Conservation (phyloP, 2,329 filamentous ascomycete species). For the Penicillium sp. region DNA sequence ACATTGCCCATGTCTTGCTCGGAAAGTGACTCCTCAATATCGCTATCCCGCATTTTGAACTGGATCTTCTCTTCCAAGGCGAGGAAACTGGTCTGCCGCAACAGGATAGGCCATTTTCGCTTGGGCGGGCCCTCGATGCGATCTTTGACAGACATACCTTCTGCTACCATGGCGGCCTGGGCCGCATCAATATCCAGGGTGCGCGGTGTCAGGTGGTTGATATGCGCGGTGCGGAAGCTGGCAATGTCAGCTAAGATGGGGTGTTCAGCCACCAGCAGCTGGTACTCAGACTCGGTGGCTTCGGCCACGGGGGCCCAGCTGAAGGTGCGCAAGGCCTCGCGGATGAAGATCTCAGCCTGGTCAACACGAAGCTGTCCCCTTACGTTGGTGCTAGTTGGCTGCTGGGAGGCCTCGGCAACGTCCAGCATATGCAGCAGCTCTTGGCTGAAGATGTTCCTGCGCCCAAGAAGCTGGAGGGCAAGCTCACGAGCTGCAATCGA, state of each 20-base stretch:
- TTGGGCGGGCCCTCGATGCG: constrained; percentile 51
- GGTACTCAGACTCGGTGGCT: constrained; percentile 41
- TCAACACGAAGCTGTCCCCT: constrained; percentile 22
- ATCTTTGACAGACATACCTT: constrained; percentile 45
- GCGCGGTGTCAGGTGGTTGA: constrained; percentile 53
- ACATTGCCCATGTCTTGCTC: not conserved
- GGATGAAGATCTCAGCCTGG: constrained; percentile 38
- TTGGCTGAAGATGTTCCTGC: constrained; percentile 42
- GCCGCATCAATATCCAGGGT: constrained; percentile 48
- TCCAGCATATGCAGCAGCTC: constrained; percentile 37
- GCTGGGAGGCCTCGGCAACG: constrained; percentile 23
- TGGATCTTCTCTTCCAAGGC: constrained; percentile 48
- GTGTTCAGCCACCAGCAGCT: constrained; percentile 40
- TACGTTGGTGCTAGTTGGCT: constrained; percentile 8
- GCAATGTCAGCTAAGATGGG: constrained; percentile 49
- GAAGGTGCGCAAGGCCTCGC: constrained; percentile 46
- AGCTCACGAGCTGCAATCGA: constrained; percentile 19
- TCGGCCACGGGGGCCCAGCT: constrained; percentile 38
- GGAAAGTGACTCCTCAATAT: not conserved
- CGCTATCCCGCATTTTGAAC: constrained; percentile 29
- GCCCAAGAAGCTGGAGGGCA: constrained; percentile 30
- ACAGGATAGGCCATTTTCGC: constrained; percentile 43
- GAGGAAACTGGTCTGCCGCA: constrained; percentile 54
- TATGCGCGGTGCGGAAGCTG: constrained; percentile 43
- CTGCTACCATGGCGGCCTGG: constrained; percentile 41